A percentile compares a stretch with the other conserved stretches of the same genome.
phyloP scores from a whole-genome alignment of 306 rosid species.

The Sphenostylis stenocarpa region DNA sequence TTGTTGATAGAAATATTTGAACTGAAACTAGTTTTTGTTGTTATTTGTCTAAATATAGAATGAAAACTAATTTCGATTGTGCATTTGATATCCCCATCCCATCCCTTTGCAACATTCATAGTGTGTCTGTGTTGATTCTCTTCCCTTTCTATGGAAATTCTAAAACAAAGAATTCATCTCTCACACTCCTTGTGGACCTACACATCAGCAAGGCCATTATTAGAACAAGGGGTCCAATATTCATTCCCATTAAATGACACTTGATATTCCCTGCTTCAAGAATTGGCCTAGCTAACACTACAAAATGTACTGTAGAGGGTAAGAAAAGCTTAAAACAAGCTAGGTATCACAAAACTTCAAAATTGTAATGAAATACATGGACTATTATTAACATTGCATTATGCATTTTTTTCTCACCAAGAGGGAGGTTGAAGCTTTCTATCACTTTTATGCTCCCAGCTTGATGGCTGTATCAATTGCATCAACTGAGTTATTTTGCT shows the following conservation, averaged over 20 bases:
- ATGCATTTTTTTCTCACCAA: not conserved
- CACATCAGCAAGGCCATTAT: too few species aligned
- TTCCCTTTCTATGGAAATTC: too few species aligned
- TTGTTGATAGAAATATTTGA: too few species aligned
- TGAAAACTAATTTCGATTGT: too few species aligned
- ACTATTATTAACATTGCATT: slow-evolving; percentile 9
- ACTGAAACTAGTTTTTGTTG: too few species aligned
- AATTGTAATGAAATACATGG: slow-evolving; percentile 7
- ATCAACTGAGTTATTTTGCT: slow-evolving; percentile 84
- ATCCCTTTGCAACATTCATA: too few species aligned
- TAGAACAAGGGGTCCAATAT: too few species aligned
- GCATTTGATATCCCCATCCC: too few species aligned
- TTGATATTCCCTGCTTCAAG: slow-evolving; percentile 1
- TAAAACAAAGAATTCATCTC: too few species aligned
- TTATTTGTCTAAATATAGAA: too few species aligned
- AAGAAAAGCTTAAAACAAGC: not conserved
- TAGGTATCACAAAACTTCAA: not conserved
- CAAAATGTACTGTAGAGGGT: not conserved
- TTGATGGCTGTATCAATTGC: slow-evolving; percentile 63
- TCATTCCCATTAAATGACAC: not conserved
- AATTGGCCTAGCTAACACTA: slow-evolving; percentile 13
- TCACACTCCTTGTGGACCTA: too few species aligned
- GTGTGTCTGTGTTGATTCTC: too few species aligned
- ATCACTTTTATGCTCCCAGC: slow-evolving; percentile 40
- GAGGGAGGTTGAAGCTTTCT: slow-evolving; percentile 9